Conservation (phyloP, 2,329 filamentous ascomycete species). For the Talaromyces verruculosus region DNA sequence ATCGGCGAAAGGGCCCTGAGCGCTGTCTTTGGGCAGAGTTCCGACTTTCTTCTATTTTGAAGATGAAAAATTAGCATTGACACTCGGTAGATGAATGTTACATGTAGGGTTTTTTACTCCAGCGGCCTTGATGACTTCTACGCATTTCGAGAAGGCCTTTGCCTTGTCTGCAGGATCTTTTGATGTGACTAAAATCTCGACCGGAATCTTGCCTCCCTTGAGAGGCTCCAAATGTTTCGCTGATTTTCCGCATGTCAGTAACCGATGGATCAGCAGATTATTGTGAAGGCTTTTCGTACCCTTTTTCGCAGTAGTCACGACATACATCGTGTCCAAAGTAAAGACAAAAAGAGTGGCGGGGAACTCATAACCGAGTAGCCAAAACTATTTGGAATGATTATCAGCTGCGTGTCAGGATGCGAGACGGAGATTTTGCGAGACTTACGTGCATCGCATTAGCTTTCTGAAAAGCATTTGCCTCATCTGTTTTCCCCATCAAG, state of each 20-base stretch:
- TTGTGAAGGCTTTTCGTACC: slow-evolving; percentile 53
- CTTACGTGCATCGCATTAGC: slow-evolving; percentile 92
- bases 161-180: slow-evolving; percentile 91
- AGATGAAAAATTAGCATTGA: neutral
- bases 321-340: slow-evolving; percentile 81
- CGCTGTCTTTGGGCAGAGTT: slow-evolving; percentile 77
- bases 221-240: slow-evolving; percentile 90
- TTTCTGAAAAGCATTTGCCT: slow-evolving; percentile 84
- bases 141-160: slow-evolving; percentile 80
- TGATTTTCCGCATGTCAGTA: slow-evolving; percentile 39
- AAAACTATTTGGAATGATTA: slow-evolving; percentile 65
- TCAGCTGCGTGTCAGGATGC: slow-evolving; percentile 16
- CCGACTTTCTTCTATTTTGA: slow-evolving; percentile 79
- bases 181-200: slow-evolving; percentile 87
- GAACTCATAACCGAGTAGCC: slow-evolving; percentile 98
- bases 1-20: slow-evolving; percentile 84
- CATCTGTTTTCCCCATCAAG: slow-evolving; percentile 92
- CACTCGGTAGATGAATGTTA: neutral
- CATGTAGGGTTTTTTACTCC: slow-evolving; percentile 60
- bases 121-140: slow-evolving; percentile 81
- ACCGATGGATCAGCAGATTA: neutral
- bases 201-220: slow-evolving; percentile 85
- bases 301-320: slow-evolving; percentile 97
- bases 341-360: slow-evolving; percentile 93
- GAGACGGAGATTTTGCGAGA: slow-evolving; percentile 16